Base-by-base conservation (phyloP, 192 early-diverging fungal species). In the Coemansia furcata region DNA sequence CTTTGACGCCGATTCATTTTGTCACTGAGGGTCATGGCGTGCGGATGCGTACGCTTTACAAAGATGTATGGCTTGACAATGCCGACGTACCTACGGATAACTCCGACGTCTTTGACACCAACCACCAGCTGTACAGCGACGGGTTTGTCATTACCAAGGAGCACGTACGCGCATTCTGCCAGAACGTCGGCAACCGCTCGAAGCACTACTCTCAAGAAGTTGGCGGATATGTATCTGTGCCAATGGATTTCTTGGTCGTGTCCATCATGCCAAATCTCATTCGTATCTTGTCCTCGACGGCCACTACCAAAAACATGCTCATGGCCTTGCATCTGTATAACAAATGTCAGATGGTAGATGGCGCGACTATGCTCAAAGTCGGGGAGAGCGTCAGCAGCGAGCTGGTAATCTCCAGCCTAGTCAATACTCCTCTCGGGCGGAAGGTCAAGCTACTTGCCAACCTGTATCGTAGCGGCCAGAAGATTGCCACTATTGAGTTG, bases 241-340 rank as follows among this genome's bases (percentile, higher is more conserved):
- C 95, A 26, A 91, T 96, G 89, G 94, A 95, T 74, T 95, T 94
- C 74, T 88, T 92, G 44, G 90, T 91, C 47, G 89, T 94, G 23
- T 87, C 91, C 40, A 91, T 87, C 4, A 91, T 92, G 87, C 84
- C 87, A 78, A 81, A 88, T 75, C 86, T 95, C 39, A 87, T 94
- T 60, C 88, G 89, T 60, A 89, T 26, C 23, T 29, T 54, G 50
- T 54, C 50, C 3, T 54, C 50, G 9, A 54, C 26, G 29, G 55
- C 90, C 15, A 91, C 95, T 67, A 89, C 94, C 71, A 89, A 87
- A 35, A 93, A 94, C 61, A 83, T 93, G 43, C 83, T 95, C 62
- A 84, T 83, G 44, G 74, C 94, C 8, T 90, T 98, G 17, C 94
- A 96, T 73, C 80, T 95, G 23, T 89, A 88, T 71, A 94, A 96